phyloP scores from a whole-genome alignment of 805 yeast species.

The Naumovozyma dairenensis region DNA sequence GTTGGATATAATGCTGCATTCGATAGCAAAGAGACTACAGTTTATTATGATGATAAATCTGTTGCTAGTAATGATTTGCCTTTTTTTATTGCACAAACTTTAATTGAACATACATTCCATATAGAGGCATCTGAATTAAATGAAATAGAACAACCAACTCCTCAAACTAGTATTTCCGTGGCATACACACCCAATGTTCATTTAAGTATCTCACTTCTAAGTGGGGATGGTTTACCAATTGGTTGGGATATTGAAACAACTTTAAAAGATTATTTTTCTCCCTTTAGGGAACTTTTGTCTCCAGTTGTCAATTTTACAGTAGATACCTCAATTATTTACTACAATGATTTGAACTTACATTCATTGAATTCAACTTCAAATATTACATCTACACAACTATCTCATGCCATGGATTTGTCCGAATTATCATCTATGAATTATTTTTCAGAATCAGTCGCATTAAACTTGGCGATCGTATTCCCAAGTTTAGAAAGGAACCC shows the following conservation, averaged over 20 bases:
- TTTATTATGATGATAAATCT: constrained; percentile 28
- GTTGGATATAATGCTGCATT: constrained; percentile 39
- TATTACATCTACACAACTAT: constrained; percentile 35
- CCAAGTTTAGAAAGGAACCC: constrained; percentile 20
- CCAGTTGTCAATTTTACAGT: constrained; percentile 61
- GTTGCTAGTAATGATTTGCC: constrained; percentile 55
- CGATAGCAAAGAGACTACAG: constrained; percentile 30
- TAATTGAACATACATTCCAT: constrained; percentile 37
- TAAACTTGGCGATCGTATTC: constrained; percentile 53
- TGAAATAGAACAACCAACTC: constrained; percentile 5
- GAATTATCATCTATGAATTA: constrained; percentile 49
- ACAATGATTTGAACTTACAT: constrained; percentile 29
- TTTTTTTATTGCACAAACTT: constrained; percentile 44
- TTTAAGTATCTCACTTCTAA: constrained; percentile 62
- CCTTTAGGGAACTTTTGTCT: constrained; percentile 43
- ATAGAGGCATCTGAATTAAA: constrained; percentile 25
- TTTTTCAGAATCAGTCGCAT: constrained; percentile 50
- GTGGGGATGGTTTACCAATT: constrained; percentile 57
- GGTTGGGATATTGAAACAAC: constrained; percentile 65
- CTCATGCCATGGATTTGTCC: constrained; percentile 74
- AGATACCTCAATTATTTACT: constrained; percentile 71
- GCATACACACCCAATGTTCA: constrained; percentile 53
- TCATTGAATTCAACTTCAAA: constrained; percentile 30
- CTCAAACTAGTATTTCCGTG: constrained; percentile 22
- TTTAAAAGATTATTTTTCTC: constrained; percentile 39